Evolutionary conservation across 805 yeast species (phyloP).

Genomic region (Starmera dryadoides): DNA sequence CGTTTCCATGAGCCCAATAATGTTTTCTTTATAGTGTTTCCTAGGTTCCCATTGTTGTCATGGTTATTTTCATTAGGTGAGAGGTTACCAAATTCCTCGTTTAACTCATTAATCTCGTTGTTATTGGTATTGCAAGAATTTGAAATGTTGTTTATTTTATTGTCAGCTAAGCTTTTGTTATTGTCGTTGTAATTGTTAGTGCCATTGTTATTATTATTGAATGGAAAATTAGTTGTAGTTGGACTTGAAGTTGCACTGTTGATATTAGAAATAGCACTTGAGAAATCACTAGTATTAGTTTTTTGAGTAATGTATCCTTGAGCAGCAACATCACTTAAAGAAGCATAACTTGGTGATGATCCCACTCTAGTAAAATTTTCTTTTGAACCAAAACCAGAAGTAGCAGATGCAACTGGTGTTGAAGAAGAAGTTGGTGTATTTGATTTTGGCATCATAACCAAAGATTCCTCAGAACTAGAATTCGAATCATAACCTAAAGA

Average conservation of each 20-base stretch:
- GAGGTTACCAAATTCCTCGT: slow-evolving; percentile 7
- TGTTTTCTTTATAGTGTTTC: slow-evolving; percentile 8
- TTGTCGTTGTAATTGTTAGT: background rate
- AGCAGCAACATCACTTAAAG: slow-evolving; percentile 46
- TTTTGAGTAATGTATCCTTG: slow-evolving; percentile 24
- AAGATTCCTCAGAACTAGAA: slow-evolving; percentile 22
- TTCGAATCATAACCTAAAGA: slow-evolving; percentile 17
- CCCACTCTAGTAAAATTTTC: slow-evolving; percentile 11
- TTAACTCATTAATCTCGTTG: slow-evolving; percentile 8
- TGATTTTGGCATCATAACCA: slow-evolving; percentile 5
- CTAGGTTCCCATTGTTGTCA: background rate
- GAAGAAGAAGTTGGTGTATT: too few relatives aligned
- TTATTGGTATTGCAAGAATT: background rate
- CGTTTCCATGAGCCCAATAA: slow-evolving; percentile 19
- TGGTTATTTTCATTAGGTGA: background rate
- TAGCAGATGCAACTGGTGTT: slow-evolving; percentile 2
- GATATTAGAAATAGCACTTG: slow-evolving; percentile 2
- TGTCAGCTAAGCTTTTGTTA: background rate
- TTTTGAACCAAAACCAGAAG: background rate
- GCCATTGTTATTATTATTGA: background rate
- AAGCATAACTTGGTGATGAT: slow-evolving; percentile 33
- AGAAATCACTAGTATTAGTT: slow-evolving; percentile 8
- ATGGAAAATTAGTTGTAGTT: too few relatives aligned
- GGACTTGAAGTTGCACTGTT: too few relatives aligned
- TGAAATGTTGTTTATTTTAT: background rate